A percentile compares a stretch with the other conserved stretches of the same genome.
phyloP scores from a whole-genome alignment of 1,284 basidiomycete species.

The Heliocybe sulcata region DNA sequence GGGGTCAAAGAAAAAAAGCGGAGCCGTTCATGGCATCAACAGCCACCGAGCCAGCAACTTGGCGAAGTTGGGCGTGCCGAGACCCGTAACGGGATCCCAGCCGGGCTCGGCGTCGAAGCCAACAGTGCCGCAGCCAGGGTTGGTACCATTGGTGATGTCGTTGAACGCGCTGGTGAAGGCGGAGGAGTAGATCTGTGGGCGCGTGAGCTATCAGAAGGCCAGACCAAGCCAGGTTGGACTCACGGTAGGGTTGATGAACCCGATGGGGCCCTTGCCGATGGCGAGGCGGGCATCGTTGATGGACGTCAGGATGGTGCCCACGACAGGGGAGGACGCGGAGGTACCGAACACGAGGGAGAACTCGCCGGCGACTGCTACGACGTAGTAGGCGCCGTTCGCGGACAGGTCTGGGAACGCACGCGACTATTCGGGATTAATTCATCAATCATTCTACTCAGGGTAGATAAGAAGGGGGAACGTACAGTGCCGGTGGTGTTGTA shows the following conservation, averaged over 20 bases:
- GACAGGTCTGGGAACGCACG: slow-evolving; percentile 42
- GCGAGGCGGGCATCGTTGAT: slow-evolving; percentile 35
- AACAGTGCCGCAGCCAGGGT: slow-evolving; percentile 33
- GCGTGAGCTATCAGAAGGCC: background rate
- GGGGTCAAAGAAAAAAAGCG: too few species aligned
- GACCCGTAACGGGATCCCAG: slow-evolving; percentile 37
- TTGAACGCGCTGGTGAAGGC: slow-evolving; percentile 33
- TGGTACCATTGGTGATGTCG: slow-evolving; percentile 39
- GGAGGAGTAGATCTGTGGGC: slow-evolving; percentile 28
- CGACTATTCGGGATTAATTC: slow-evolving; percentile 14
- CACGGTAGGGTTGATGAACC: slow-evolving; percentile 29
- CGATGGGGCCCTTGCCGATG: slow-evolving; percentile 26
- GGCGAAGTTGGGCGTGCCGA: slow-evolving; percentile 54
- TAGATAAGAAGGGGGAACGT: slow-evolving; percentile 7
- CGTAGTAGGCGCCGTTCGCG: slow-evolving; percentile 25
- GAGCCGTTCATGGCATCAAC: background rate
- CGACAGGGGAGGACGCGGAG: slow-evolving; percentile 27
- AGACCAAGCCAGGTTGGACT: slow-evolving; percentile 6
- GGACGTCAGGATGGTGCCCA: slow-evolving; percentile 30
- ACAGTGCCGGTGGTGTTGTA: slow-evolving; percentile 45
- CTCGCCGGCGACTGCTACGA: slow-evolving; percentile 16
- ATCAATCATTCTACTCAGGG: slow-evolving; percentile 1
- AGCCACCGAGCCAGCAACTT: slow-evolving; percentile 2
- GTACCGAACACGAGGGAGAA: slow-evolving; percentile 26
- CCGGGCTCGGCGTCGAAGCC: slow-evolving; percentile 5